phyloP scores from a whole-genome alignment of 768 basidiomycete genomes.

The Leucosporidium yakuticum region DNA sequence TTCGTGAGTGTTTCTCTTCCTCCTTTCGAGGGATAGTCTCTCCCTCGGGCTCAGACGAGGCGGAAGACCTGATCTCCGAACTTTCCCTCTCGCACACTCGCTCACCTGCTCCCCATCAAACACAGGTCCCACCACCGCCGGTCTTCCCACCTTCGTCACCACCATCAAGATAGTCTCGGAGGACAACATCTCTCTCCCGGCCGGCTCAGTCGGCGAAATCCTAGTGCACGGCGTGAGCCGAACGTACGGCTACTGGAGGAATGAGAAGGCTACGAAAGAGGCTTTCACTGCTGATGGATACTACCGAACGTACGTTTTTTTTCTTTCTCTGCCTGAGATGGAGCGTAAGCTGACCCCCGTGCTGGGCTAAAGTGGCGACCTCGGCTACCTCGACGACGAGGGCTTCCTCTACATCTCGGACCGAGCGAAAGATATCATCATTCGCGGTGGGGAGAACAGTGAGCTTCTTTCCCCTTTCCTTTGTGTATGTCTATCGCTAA shows the following conservation, averaged over 20 bases:
- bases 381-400: constrained; percentile 36
- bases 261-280: constrained; percentile 34
- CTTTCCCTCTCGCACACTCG: no score
- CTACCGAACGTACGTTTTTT: constrained; percentile 41
- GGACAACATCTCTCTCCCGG: background rate
- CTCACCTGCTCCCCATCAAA: background rate
- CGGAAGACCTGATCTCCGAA: no score
- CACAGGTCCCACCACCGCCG: constrained; percentile 48
- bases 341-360: background rate
- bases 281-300: constrained; percentile 44
- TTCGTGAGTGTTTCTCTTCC: background rate
- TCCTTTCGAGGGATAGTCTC: background rate
- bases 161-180: constrained; percentile 50
- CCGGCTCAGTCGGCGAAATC: background rate
- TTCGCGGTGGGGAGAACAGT: constrained; percentile 9
- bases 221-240: background rate
- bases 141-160: constrained; percentile 55
- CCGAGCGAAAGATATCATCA: constrained; percentile 33
- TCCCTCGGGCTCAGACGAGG: no score
- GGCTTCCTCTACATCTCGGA: constrained; percentile 38
- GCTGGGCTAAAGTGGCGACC: constrained; percentile 19
- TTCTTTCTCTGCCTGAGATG: background rate
- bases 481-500: background rate
- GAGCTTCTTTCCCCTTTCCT: background rate
- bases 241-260: constrained; percentile 32